Base-by-base conservation (phyloP, 306 rosid species). In the Cotoneaster glaucophyllus region DNA sequence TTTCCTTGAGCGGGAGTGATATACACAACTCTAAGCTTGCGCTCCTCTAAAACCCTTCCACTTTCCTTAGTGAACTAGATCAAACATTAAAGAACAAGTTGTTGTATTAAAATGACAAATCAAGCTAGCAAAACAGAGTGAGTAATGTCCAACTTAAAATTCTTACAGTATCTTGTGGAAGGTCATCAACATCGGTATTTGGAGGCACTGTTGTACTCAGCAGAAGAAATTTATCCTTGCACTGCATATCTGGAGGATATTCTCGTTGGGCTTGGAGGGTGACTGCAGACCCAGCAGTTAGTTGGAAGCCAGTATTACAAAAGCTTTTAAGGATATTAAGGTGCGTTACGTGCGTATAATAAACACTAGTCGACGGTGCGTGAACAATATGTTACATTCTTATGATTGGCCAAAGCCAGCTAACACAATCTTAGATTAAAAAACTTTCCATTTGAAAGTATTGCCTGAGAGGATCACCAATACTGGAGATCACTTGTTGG, bases 181-280 rank as follows among this genome's bases (percentile, higher is more conserved):
- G 99, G 10, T 92, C 97, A 76, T 95, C 96, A 48, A 89, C 86
- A 80, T 86, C 96, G 67, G 87, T 84, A 85, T 89, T 80, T 41
- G 90, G 82, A 86, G 80, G 78, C 76, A 95, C 97, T 71, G 52
- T 59, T 11, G 97, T 87, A 84, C 97, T 92, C 86, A 92, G 97
- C 73, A 95, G 76, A 73, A 95, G 99, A 88, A 95, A 95, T 86
- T 90, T 95, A 84, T 95, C 99, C 79, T 92, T 92, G 85, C 93
- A 88, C 69, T 89, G 93, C 93, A 86, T 81, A 78, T 94, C 93
- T 59, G 87, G 84, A 79, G 98, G 98, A 84, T 85, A 85, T 85
- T 92, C 99, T 44, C 72, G 93, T 70, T 89, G 97, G 28, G 96
- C 97, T 85, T 95, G 99, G 70, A 92, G 99, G 82, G 97, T 95